Percentiles rank a stretch among this genome's conserved stretches.
Evolutionary conservation across 2,329 filamentous ascomycete genomes (phyloP).

Genomic region (Cryoendolithus antarcticus): DNA sequence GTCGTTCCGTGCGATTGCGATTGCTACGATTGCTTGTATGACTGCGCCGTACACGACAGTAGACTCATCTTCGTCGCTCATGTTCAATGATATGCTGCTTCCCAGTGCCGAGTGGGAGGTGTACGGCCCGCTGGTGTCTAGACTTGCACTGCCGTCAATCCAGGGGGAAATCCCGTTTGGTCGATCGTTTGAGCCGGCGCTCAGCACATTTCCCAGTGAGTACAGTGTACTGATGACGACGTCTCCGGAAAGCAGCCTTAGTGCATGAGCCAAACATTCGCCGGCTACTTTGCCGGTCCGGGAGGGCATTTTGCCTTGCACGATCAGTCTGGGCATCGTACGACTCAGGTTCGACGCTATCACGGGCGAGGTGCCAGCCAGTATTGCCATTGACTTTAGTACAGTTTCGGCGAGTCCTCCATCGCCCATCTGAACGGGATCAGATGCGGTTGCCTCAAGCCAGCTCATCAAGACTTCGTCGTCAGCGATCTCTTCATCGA

Average conservation of each 20-base stretch:
- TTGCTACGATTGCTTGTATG: constrained; percentile 89
- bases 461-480: constrained; percentile 66
- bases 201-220: constrained; percentile 89
- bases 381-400: constrained; percentile 67
- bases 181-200: constrained; percentile 50
- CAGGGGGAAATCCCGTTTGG: constrained; percentile 34
- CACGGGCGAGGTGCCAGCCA: constrained; percentile 61
- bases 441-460: constrained; percentile 71
- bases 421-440: constrained; percentile 72
- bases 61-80: constrained; percentile 66
- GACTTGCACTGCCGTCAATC: constrained; percentile 33
- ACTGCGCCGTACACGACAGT: constrained; percentile 70
- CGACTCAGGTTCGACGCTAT: constrained; percentile 67
- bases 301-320: constrained; percentile 63
- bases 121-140: constrained; percentile 12
- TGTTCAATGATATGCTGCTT: constrained; percentile 67
- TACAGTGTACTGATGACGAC: constrained; percentile 91
- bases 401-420: constrained; percentile 63
- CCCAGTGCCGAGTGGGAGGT: constrained; percentile 31
- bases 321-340: constrained; percentile 73
- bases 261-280: constrained; percentile 68
- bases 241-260: constrained; percentile 78
- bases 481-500: constrained; percentile 73
- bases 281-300: constrained; percentile 65
- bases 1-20: constrained; percentile 69